Evolutionary conservation across 2,329 filamentous ascomycete genomes (phyloP).

Genomic region (Microsporum canis): DNA sequence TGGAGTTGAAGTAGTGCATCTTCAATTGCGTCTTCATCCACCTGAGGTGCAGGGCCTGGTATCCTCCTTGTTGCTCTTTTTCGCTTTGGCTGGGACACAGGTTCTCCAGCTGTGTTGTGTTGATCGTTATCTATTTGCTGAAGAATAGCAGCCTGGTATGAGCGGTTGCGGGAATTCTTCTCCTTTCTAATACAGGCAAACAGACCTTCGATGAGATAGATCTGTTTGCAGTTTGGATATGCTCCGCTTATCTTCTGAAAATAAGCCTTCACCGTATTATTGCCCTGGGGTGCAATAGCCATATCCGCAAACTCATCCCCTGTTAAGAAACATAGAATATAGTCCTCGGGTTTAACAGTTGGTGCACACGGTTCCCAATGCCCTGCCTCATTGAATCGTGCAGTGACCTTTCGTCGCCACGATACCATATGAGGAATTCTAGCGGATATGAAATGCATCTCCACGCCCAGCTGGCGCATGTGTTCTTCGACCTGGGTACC

Average conservation of each 20-base stretch:
- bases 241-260: constrained; percentile 44
- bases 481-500: constrained; percentile 35
- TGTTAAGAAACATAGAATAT: constrained; percentile 50
- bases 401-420: constrained; percentile 59
- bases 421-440: constrained; percentile 45
- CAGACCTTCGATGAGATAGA: constrained; percentile 65
- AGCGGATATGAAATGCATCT: constrained; percentile 30
- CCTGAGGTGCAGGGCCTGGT: constrained; percentile 38
- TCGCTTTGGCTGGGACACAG: constrained; percentile 18
- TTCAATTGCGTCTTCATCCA: constrained; percentile 59
- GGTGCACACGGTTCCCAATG: constrained; percentile 53
- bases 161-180: constrained; percentile 53
- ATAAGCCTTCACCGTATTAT: constrained; percentile 46
- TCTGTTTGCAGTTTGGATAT: constrained; percentile 44
- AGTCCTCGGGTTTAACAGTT: constrained; percentile 44
- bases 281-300: constrained; percentile 25
- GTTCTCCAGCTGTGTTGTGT: constrained; percentile 18
- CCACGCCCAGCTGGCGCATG: constrained; percentile 33
- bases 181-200: constrained; percentile 57
- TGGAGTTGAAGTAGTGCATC: constrained; percentile 61
- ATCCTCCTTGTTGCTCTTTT: constrained; percentile 30
- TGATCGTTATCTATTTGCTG: constrained; percentile 26
- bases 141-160: constrained; percentile 55
- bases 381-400: constrained; percentile 49
- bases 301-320: constrained; percentile 57